Base-by-base conservation (phyloP, 495 filamentous ascomycete species). In the Daldinia decipiens region DNA sequence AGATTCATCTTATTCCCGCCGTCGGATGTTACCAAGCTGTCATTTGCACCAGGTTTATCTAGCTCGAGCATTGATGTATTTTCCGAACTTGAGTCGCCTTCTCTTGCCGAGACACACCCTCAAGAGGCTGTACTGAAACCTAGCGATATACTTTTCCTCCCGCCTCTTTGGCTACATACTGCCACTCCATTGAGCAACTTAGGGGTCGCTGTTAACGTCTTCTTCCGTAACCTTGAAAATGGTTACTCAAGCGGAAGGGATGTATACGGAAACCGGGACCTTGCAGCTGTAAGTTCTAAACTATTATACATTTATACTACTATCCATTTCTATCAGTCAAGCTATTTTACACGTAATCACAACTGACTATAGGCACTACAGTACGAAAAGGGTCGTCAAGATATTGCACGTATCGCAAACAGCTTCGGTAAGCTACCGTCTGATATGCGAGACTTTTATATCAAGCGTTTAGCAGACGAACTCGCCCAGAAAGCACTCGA, bases 181-280 rank as follows among this genome's bases (percentile, higher is more conserved):
- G 91, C 91, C 3, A 86, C 85, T 4, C 90, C 92, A 1, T 81
- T 82, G 1, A 86, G 84, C 13, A 83, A 85, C 5, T 71, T 87
- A 34, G 93, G 91, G 70, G 82, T 97, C 5, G 91, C 90, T 1
- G 89, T 97, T 4, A 96, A 97, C 74, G 86, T 94, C 12, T 97
- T 95, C 82, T 97, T 97, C 75, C 87, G 87, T 40, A 90, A 89
- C 62, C 79, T 94, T 9, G 81, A 87, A 26, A 80, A 79, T 13
- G 88, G 87, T 2, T 97, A 97, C 79, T 87, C 93, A 6, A 70
- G 86, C 26, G 93, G 93, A 9, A 85, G 86, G 70, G 94, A 97
- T 79, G 90, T 97, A 2, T 97, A 97, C 76, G 93, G 92, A 5
- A 97, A 95, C 76, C 84, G 92, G 11, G 95, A 98, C 79, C 74